Conservation (phyloP, 163 green algal species). For the Chlorella variabilis region DNA sequence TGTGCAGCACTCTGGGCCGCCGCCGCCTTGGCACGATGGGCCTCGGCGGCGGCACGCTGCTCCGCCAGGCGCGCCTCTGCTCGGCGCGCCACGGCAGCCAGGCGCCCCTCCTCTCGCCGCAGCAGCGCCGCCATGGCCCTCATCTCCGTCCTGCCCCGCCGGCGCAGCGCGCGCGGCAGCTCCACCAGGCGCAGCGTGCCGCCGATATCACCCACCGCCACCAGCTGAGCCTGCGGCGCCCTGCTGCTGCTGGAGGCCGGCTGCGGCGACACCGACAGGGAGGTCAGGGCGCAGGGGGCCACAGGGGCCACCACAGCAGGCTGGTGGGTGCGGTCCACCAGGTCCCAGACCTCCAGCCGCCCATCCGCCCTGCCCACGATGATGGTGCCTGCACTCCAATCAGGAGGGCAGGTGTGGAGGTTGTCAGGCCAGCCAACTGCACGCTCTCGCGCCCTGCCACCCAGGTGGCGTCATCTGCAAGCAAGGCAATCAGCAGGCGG, state of each 20-base stretch:
- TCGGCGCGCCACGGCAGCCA: background rate
- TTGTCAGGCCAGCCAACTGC: background rate
- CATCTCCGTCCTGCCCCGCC: slow-evolving; percentile 72
- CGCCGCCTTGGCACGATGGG: background rate
- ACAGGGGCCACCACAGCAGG: slow-evolving; percentile 60
- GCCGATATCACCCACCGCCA: slow-evolving; percentile 52
- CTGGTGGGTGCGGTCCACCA: slow-evolving; percentile 86
- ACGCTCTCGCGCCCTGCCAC: too few species aligned
- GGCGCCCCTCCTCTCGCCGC: slow-evolving; percentile 52
- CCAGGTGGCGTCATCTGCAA: too few species aligned
- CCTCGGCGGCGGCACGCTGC: background rate
- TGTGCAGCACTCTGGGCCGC: background rate
- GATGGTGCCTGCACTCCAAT: slow-evolving; percentile 74
- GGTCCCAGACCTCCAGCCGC: slow-evolving; percentile 84
- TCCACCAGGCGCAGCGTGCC: slow-evolving; percentile 86
- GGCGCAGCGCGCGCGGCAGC: slow-evolving; percentile 80
- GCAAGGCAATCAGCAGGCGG: too few species aligned
- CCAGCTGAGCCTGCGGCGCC: slow-evolving; percentile 14
- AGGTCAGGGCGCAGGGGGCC: slow-evolving; percentile 62
- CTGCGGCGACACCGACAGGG: slow-evolving; percentile 31
- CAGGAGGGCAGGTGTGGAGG: background rate
- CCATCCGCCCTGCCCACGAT: slow-evolving; percentile 71
- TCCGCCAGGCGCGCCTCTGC: background rate
- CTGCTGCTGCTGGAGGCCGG: background rate
- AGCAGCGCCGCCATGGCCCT: slow-evolving; percentile 72